Evolutionary conservation across 805 yeast species (phyloP).

Genomic region (Spathaspora passalidarum): DNA sequence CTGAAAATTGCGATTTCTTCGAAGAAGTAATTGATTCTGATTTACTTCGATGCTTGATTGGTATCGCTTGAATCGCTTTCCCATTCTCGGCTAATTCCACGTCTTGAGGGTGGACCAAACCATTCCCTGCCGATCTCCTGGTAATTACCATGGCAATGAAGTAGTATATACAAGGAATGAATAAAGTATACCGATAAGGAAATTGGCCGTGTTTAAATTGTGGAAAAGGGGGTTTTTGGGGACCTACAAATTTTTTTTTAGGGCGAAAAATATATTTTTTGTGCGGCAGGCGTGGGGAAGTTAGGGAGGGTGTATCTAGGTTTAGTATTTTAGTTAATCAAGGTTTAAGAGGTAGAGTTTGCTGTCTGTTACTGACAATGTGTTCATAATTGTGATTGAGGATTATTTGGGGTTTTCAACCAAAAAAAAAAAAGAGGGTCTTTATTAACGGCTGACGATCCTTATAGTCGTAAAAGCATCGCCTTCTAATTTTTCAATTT

Average conservation of each 20-base stretch:
- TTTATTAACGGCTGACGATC: too few relatives aligned
- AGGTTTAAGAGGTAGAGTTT: too few relatives aligned
- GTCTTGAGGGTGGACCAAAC: neutral
- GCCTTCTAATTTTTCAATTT: too few relatives aligned
- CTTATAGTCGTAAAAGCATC: too few relatives aligned
- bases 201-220: neutral
- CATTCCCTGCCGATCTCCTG: slow-evolving; percentile 5
- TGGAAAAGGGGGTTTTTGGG: neutral
- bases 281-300: slow-evolving; percentile 1
- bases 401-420: too few relatives aligned
- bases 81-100: slow-evolving; percentile 9
- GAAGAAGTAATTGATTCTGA: neutral
- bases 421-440: too few relatives aligned
- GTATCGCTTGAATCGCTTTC: neutral
- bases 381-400: too few relatives aligned
- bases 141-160: slow-evolving; percentile 6
- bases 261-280: neutral
- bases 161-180: neutral
- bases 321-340: too few relatives aligned
- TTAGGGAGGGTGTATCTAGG: neutral
- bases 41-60: neutral
- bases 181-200: neutral
- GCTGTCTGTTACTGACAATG: too few relatives aligned
- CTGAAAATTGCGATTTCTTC: neutral
- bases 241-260: neutral